phyloP scores from a whole-genome alignment of 2,329 filamentous ascomycete species.

The Beauveria australis region DNA sequence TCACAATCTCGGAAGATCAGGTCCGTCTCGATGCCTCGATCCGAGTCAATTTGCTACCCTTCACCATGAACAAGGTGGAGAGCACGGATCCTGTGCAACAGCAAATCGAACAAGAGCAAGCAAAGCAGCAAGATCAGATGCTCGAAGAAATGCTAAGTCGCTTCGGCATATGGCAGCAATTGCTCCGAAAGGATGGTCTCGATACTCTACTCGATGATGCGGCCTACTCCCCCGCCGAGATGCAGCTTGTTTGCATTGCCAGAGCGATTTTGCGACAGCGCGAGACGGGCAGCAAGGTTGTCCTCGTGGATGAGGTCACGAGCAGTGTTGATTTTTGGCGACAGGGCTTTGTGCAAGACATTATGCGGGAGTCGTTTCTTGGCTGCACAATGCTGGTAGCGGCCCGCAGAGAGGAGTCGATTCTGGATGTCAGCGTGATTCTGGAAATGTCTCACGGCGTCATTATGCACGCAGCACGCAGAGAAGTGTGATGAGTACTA shows the following conservation, averaged over 20 bases:
- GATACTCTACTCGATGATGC: not conserved
- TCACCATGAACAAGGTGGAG: not conserved
- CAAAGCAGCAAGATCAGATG: not conserved
- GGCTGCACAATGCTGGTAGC: conserved; percentile 6
- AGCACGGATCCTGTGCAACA: not conserved
- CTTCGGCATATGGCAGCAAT: not conserved
- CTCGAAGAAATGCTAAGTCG: not conserved
- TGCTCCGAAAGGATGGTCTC: not conserved
- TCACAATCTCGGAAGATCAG: conserved; percentile 38
- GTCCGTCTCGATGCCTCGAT: conserved; percentile 34
- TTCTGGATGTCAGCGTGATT: conserved; percentile 1
- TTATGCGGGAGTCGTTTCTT: conserved; percentile 3
- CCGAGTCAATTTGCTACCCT: conserved; percentile 29
- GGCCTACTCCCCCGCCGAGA: not conserved
- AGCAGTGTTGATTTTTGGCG: not conserved
- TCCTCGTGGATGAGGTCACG: conserved; percentile 5
- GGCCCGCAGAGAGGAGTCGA: not conserved
- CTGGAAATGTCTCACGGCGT: conserved; percentile 2
- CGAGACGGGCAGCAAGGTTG: conserved; percentile 4
- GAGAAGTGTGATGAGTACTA: not conserved
- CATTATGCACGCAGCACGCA: not conserved
- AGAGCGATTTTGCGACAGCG: conserved; percentile 1
- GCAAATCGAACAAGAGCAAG: not conserved
- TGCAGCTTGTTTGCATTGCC: conserved; percentile 3
- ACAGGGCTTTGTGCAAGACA: not conserved